phyloP scores from a whole-genome alignment of 1,139 yeast species.

The Pichia norvegensis region DNA sequence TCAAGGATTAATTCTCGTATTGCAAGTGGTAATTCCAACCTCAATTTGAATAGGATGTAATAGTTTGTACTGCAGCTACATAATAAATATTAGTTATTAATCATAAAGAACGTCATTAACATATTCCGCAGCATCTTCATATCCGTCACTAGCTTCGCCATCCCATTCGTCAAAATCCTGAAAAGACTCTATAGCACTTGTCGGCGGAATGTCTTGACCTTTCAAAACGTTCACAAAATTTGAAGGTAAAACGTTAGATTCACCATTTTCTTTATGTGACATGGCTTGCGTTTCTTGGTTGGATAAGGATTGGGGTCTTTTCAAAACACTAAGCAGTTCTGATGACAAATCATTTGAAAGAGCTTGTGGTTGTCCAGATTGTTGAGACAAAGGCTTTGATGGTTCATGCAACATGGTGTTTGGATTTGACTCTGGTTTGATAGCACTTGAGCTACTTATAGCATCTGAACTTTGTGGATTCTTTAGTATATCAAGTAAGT shows the following conservation, averaged over 20 bases:
- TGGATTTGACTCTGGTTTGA: neutral
- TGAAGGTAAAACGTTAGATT: neutral
- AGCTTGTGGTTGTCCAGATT: neutral
- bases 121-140: slow-evolving; percentile 12
- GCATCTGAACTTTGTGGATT: slow-evolving; percentile 1
- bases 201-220: neutral
- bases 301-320: neutral
- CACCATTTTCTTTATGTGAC: too few relatives aligned
- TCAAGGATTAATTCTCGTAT: slow-evolving; percentile 42
- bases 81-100: neutral
- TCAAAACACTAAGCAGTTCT: neutral
- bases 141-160: slow-evolving; percentile 17
- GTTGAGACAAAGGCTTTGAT: slow-evolving; percentile 13
- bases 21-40: slow-evolving; percentile 10
- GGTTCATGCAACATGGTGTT: neutral
- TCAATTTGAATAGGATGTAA: neutral
- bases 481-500: slow-evolving; percentile 15
- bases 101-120: neutral
- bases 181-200: neutral
- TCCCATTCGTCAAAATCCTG: slow-evolving; percentile 21
- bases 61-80: neutral
- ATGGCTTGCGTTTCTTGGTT: neutral
- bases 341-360: neutral
- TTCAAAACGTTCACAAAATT: neutral
- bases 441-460: too few relatives aligned